Base-by-base conservation (phyloP, 768 basidiomycete genomes). In the Phylloporus sp. region DNA sequence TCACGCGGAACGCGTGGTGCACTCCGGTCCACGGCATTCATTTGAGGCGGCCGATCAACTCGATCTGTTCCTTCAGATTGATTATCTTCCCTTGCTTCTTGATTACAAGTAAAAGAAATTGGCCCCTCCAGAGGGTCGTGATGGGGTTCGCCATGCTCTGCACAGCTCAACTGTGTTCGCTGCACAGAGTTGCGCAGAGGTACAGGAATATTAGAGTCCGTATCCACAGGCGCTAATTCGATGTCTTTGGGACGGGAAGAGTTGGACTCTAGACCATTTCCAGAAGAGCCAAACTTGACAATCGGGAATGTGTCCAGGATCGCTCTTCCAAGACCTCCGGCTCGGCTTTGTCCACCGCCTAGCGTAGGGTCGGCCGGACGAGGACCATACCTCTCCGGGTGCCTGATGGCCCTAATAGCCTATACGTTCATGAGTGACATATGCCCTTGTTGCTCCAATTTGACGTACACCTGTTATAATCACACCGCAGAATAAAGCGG, bases 291-390 rank as follows among this genome's bases (percentile, higher is more conserved):
- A 57, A 93, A 98, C 64, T 92, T 91, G 68, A 95, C 84, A 52
- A 96, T 70, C 5, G 94, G 93, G 70, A 98, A 98, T 4, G 93
- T 96, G 56, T 98, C 94, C 44, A 98, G 72, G 47, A 98, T 93
- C 17, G 95, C 95, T 17, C 90, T 82, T 2, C 90, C 87, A 41
- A 98, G 74, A 7, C 93, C 93, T n/a, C 79, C 71, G 0, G 90
- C 86, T 4, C 90, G 80, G 40, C 81, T 84, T 59, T 84, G 84
- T 29, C 74, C 71, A 24, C 54, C 68, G 35, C 45, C 59, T 41
- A 43, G 44, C 13, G 46, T 44, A 1, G 58, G 56, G 41, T 68
- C 62, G 11, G 69, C 69, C 4, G 70, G 55, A 44, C 91, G 76
- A 10, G 89, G 88, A 5, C 92, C 92, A 62, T 96, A 97, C 42